These are phyloP conservation scores for Adenanthera pavonina DNA, from an alignment of 306 rosid genomes.

Conservation along the genomic window DNA sequence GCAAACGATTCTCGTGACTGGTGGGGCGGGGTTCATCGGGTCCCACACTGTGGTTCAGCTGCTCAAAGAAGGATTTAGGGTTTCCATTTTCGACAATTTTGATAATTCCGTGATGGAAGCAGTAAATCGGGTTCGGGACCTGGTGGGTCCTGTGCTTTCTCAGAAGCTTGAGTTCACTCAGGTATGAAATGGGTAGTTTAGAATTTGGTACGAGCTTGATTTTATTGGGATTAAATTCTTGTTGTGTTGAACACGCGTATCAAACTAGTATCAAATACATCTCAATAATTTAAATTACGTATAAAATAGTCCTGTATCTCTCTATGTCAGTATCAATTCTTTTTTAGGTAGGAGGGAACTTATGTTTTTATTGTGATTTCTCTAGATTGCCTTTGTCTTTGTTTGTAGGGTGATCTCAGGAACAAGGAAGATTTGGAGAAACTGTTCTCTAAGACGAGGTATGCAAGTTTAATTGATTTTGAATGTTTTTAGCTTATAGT, in stretches of 20 bases:
- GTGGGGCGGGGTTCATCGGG: constrained; percentile 84
- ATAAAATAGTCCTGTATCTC: background rate
- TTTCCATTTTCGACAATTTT: constrained; percentile 65
- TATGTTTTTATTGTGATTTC: background rate
- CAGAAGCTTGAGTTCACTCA: constrained; percentile 59
- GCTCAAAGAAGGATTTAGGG: constrained; percentile 67
- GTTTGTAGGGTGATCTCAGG: constrained; percentile 65
- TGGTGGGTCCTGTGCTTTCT: constrained; percentile 67
- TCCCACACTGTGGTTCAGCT: constrained; percentile 82
- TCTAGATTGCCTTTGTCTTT: background rate
- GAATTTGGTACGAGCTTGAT: background rate
- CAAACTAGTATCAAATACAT: background rate
- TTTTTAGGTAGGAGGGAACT: background rate
- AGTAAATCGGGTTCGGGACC: constrained; percentile 59
- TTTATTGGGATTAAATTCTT: background rate
- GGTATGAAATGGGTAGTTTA: constrained; percentile 42
- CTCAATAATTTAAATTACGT: background rate
- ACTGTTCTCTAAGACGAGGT: constrained; percentile 59
- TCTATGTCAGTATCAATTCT: background rate
- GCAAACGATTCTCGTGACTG: constrained; percentile 70
- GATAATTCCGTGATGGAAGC: constrained; percentile 69
- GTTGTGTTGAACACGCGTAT: background rate
- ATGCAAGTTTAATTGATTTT: background rate
- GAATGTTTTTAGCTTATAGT: background rate
- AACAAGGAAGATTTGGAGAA: constrained; percentile 40